phyloP scores from a whole-genome alignment of 169 alveolate genomes.

The Cryptosporidium canis region DNA sequence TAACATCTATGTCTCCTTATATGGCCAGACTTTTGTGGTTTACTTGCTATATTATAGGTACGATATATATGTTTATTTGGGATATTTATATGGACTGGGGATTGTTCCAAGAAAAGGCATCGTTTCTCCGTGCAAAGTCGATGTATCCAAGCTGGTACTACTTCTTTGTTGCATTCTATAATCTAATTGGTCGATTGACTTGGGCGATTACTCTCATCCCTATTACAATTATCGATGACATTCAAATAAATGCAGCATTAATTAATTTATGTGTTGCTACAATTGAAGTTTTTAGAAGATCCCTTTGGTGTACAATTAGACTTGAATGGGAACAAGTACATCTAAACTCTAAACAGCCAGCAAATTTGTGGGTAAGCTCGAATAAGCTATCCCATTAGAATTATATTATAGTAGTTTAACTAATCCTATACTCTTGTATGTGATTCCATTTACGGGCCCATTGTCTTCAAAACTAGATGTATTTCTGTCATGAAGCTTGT shows the following conservation, averaged over 20 bases:
- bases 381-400: background rate
- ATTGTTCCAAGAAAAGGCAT: slow-evolving; percentile 61
- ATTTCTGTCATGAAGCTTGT: slow-evolving; percentile 55
- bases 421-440: background rate
- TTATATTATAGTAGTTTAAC: background rate
- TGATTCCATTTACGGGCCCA: slow-evolving; percentile 49
- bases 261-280: slow-evolving; percentile 60
- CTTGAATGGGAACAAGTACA: slow-evolving; percentile 74
- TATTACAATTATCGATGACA: slow-evolving; percentile 74
- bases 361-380: slow-evolving; percentile 42
- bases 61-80: slow-evolving; percentile 86
- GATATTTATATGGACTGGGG: slow-evolving; percentile 90
- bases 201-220: slow-evolving; percentile 86
- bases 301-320: slow-evolving; percentile 70
- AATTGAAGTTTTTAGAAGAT: slow-evolving; percentile 44
- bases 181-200: slow-evolving; percentile 80
- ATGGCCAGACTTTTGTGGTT: slow-evolving; percentile 78
- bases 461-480: slow-evolving; percentile 40
- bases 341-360: slow-evolving; percentile 61
- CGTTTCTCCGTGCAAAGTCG: slow-evolving; percentile 69
- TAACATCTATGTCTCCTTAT: slow-evolving; percentile 69
- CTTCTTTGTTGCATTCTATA: slow-evolving; percentile 75
- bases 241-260: slow-evolving; percentile 54
- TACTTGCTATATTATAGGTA: slow-evolving; percentile 82
- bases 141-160: slow-evolving; percentile 79